A percentile compares a stretch with the other conserved stretches of the same genome.
phyloP scores from a whole-genome alignment of 2,329 filamentous ascomycete genomes.

The Ceratocystiopsis sp. region DNA sequence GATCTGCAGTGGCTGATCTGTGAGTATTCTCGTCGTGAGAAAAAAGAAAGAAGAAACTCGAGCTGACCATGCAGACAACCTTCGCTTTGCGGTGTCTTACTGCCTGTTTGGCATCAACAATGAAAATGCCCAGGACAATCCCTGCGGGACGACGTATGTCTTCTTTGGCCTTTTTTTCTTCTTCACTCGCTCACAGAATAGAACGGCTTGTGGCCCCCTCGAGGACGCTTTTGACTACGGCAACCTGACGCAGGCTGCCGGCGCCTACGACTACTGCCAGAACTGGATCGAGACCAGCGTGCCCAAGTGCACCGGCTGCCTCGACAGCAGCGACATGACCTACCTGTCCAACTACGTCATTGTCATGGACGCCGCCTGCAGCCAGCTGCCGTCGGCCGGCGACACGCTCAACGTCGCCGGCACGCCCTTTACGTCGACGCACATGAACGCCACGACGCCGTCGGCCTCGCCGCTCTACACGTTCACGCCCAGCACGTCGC shows the following conservation, averaged over 20 bases:
- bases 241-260: constrained; percentile 27
- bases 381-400: constrained; percentile 31
- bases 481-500: constrained; percentile 25
- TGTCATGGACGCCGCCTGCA: constrained; percentile 37
- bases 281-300: constrained; percentile 24
- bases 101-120: constrained; percentile 37
- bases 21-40: constrained; percentile 19
- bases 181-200: constrained; percentile 13
- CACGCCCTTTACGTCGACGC: constrained; percentile 29
- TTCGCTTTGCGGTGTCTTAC: constrained; percentile 36
- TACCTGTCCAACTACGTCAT: constrained; percentile 38
- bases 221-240: constrained; percentile 28
- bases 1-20: constrained; percentile 39
- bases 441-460: constrained; percentile 33
- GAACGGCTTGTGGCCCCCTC: constrained; percentile 35
- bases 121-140: constrained; percentile 22
- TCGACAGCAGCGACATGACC: constrained; percentile 18
- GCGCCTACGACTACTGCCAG: constrained; percentile 36
- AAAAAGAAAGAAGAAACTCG: background rate
- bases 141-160: constrained; percentile 34
- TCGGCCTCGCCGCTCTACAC: constrained; percentile 22
- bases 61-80: constrained; percentile 28
- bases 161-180: background rate
- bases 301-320: constrained; percentile 30
- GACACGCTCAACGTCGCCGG: constrained; percentile 32